Evolutionary conservation across 257 asterid genomes (phyloP).

Genomic region (Penstemon barbatus): DNA sequence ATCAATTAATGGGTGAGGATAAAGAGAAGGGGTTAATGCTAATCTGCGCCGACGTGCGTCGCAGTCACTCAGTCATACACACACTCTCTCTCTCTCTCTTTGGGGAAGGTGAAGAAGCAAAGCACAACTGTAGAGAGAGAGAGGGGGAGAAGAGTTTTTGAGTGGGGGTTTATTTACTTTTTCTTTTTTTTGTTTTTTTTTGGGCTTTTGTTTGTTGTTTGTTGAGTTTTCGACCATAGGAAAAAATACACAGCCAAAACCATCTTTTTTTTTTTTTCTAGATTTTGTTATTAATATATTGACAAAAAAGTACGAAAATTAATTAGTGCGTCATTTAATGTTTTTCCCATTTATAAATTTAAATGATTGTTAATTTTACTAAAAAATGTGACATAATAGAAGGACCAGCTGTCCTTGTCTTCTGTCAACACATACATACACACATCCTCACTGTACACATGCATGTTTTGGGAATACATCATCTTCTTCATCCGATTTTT

Average conservation of each 20-base stretch:
- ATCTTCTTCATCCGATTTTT: not conserved
- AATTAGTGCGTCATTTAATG: not conserved
- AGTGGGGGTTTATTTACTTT: constrained; percentile 22
- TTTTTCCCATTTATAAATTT: not conserved
- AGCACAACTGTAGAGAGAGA: constrained; percentile 20
- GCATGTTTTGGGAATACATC: constrained; percentile 16
- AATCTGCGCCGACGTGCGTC: constrained; percentile 45
- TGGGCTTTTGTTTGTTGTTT: not conserved
- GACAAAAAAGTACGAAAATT: not conserved
- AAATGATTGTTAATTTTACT: not conserved
- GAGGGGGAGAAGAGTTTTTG: constrained; percentile 30
- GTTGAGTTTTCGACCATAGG: constrained; percentile 2
- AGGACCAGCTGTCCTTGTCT: constrained; percentile 42
- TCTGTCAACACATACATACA: constrained; percentile 19
- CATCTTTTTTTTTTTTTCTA: not conserved
- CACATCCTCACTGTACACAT: constrained; percentile 40
- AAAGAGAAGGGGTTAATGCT: constrained; percentile 4
- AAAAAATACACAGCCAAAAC: constrained; percentile 3
- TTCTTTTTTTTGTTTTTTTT: not conserved
- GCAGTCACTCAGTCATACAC: constrained; percentile 37
- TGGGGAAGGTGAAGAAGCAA: constrained; percentile 34
- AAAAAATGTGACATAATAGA: constrained; percentile 13
- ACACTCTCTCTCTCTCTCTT: constrained; percentile 20
- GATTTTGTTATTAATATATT: not conserved
- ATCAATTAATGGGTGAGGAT: constrained; percentile 27